phyloP scores from a whole-genome alignment of 331 rosid species.

The Arachis monticola region DNA sequence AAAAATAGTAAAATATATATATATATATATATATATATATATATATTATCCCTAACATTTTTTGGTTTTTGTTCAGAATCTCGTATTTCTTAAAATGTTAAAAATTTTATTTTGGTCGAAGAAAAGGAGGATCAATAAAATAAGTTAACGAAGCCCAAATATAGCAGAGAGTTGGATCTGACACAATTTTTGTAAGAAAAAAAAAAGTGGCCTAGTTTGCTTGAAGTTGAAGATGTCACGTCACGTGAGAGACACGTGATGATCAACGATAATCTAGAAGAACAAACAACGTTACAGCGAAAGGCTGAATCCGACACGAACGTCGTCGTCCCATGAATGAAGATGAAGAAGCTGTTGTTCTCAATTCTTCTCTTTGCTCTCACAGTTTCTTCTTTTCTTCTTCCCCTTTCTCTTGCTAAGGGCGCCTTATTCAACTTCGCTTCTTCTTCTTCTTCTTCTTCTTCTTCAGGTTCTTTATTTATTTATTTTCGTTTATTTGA shows the following conservation, averaged over 20 bases:
- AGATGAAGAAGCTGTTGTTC: slow-evolving; percentile 42
- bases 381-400: slow-evolving; percentile 41
- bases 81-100: no score
- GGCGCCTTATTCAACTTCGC: slow-evolving; percentile 47
- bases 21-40: no score
- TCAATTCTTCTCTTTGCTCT: slow-evolving; percentile 50
- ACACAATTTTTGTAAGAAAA: neutral
- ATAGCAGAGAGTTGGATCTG: neutral
- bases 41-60: no score
- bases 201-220: slow-evolving; percentile 3
- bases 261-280: slow-evolving; percentile 10
- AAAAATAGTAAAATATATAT: no score
- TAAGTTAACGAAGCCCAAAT: slow-evolving; percentile 12
- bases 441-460: slow-evolving; percentile 54
- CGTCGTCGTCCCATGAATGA: slow-evolving; percentile 24
- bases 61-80: no score
- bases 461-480: neutral
- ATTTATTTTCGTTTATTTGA: neutral
- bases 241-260: slow-evolving; percentile 17
- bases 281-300: slow-evolving; percentile 29
- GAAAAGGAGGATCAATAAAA: no score
- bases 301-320: slow-evolving; percentile 4
- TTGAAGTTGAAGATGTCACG: slow-evolving; percentile 25
- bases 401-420: slow-evolving; percentile 48
- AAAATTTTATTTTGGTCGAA: no score